Percentiles rank a stretch among this genome's conserved stretches.
Conservation (phyloP, 495 filamentous ascomycete species). For the Daldinia decipiens region DNA sequence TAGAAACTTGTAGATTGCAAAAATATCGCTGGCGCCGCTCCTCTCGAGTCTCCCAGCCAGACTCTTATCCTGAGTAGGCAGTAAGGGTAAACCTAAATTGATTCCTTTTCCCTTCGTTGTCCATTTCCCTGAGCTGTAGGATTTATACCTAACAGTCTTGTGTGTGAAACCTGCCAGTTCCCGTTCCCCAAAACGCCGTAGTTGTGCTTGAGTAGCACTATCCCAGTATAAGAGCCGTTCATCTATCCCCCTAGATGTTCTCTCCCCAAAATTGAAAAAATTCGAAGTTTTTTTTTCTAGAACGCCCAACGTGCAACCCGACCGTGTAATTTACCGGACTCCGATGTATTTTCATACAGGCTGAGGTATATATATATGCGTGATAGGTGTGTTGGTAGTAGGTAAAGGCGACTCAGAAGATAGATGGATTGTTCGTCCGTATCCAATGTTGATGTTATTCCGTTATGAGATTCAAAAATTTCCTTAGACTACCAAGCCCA, state of each 20-base stretch:
- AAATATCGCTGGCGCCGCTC: conserved; percentile 11
- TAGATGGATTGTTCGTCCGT: conserved; percentile 22
- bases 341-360: conserved; percentile 33
- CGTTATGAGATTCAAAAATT: conserved; percentile 10
- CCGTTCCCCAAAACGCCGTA: conserved; percentile 31
- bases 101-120: conserved; percentile 9
- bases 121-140: conserved; percentile 17
- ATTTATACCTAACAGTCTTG: conserved; percentile 12
- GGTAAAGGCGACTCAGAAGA: conserved; percentile 30
- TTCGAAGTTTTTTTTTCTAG: conserved; percentile 14
- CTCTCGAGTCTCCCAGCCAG: conserved; percentile 8
- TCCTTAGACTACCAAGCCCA: conserved; percentile 36
- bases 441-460: conserved; percentile 18
- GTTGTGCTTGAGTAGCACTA: conserved; percentile 15
- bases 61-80: conserved; percentile 22
- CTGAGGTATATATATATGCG: conserved; percentile 30
- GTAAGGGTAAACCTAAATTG: conserved; percentile 13
- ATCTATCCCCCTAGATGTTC: conserved; percentile 35
- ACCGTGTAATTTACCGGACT: conserved; percentile 34
- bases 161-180: conserved; percentile 11
- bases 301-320: conserved; percentile 40
- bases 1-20: conserved; percentile 13
- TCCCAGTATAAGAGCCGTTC: conserved; percentile 21
- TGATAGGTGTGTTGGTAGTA: conserved; percentile 15
- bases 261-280: conserved; percentile 27